These are phyloP conservation scores for Cercospora nicotianae DNA, from an alignment of 2,329 filamentous ascomycete species.

Conservation along the genomic window DNA sequence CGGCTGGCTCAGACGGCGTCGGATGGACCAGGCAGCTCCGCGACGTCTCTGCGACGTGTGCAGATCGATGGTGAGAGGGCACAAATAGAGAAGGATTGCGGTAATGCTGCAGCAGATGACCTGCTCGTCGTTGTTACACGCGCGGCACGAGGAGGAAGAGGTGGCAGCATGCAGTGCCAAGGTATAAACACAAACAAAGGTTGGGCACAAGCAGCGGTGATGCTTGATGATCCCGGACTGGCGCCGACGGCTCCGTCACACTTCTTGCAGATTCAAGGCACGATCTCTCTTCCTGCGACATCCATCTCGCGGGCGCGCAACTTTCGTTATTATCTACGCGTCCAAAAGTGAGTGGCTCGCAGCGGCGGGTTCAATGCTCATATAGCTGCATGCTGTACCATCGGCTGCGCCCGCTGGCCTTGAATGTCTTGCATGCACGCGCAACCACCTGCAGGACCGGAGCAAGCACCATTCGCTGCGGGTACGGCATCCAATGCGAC, in stretches of 20 bases:
- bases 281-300: neutral
- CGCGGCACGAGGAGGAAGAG: neutral
- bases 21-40: conserved; percentile 5
- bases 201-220: neutral
- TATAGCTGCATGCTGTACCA: neutral
- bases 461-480: conserved; percentile 2
- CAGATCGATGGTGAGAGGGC: neutral
- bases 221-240: neutral
- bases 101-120: neutral
- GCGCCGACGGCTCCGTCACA: neutral
- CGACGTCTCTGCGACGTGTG: neutral
- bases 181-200: conserved; percentile 8
- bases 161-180: neutral
- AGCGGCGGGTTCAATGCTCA: neutral
- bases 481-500: neutral
- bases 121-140: neutral
- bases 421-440: conserved; percentile 6
- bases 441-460: conserved; percentile 10
- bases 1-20: conserved; percentile 1
- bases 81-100: neutral
- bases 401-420: neutral
- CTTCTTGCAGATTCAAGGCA: neutral
- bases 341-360: conserved; percentile 1
- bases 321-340: conserved; percentile 8
- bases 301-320: neutral